A percentile compares a stretch with the other conserved stretches of the same genome.
These are phyloP conservation scores for Helianthus annuus DNA, from an alignment of 129 eudicot genomes.

Conservation along the genomic window DNA sequence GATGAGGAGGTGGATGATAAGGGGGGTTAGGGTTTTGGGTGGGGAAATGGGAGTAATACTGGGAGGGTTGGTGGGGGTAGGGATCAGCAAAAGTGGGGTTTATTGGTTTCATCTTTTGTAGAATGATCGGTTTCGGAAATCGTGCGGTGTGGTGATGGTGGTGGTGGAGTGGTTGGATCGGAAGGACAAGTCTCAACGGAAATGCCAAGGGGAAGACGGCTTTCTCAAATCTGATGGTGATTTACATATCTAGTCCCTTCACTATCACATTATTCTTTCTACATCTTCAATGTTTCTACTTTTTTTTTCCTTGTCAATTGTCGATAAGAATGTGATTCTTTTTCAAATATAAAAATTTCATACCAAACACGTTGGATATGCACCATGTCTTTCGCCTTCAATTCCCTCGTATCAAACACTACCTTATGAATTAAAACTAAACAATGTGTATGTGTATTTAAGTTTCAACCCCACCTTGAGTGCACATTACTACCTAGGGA, in stretches of 20 bases:
- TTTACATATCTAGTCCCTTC: conserved; percentile 21
- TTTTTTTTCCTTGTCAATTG: neutral
- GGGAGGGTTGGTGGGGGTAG: conserved; percentile 23
- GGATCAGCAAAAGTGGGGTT: conserved; percentile 8
- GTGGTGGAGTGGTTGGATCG: neutral
- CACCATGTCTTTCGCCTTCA: too few species aligned
- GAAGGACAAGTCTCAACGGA: conserved; percentile 11
- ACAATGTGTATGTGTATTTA: too few species aligned
- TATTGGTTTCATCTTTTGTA: conserved; percentile 17
- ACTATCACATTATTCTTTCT: neutral
- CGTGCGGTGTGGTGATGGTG: neutral
- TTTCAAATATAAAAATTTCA: too few species aligned
- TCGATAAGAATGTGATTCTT: too few species aligned
- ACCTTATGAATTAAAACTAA: too few species aligned
- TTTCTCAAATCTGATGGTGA: conserved; percentile 8
- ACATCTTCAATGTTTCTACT: conserved; percentile 1
- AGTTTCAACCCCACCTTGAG: too few species aligned
- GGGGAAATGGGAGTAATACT: conserved; percentile 25
- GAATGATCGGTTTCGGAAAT: conserved; percentile 8
- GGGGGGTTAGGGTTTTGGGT: conserved; percentile 51
- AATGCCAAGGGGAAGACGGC: neutral
- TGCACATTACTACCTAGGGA: too few species aligned
- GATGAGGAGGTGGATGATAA: conserved; percentile 16
- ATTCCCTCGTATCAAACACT: too few species aligned
- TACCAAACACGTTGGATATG: too few species aligned